Evolutionary conservation across 73 alveolate species (phyloP), one percentile per base, ranked within the genome.

Genomic region (Paramecium bursaria): DNA sequence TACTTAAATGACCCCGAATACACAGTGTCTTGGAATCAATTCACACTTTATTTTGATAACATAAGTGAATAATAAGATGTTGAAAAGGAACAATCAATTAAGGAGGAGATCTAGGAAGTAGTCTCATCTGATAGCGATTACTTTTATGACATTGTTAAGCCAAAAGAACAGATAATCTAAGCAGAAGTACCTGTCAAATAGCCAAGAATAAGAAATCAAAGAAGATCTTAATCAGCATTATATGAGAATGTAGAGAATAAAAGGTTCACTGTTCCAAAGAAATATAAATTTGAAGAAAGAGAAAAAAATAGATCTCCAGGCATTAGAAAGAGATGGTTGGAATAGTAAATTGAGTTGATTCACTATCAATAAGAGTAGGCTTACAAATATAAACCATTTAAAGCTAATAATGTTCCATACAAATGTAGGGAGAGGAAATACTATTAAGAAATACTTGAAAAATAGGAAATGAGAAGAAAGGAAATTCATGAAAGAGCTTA

Each of bases 381-480:
- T 0, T 67, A 39, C 27, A 67, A 67, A 42, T 67, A 25, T 42
- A 67, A 25, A 42, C 82, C 82, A 67, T 67, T 67, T 27, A 67
- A 67, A 44, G 82, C 82, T 6, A 67, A 67, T 3, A 29, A 19
- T 0, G 33, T 67, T 0, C 82, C 82, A 19, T 67, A 3, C 27
- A 67, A 67, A 27, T 53, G 33, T 11, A 67, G 17, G 39, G 82
- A 67, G 27, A 67, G 17, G 82, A 67, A 67, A 39, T 67, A 67
- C 35, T 67, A 67, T 42, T 30, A 67, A 5, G 82, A 67, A 42
- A 39, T 67, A 23, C 44, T 15, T 7, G 82, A 67, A 3, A 67
- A 47, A n/a, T 53, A 67, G 17, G 82, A 67, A 9, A 33, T 67
- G 9, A 39, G 82, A 42, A 67, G 82, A 21, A 67, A 57, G 44